Percentiles rank a stretch among this genome's conserved stretches.
These are phyloP conservation scores for Linnemannia exigua DNA, from an alignment of 192 early-diverging fungal species.

Conservation along the genomic window DNA sequence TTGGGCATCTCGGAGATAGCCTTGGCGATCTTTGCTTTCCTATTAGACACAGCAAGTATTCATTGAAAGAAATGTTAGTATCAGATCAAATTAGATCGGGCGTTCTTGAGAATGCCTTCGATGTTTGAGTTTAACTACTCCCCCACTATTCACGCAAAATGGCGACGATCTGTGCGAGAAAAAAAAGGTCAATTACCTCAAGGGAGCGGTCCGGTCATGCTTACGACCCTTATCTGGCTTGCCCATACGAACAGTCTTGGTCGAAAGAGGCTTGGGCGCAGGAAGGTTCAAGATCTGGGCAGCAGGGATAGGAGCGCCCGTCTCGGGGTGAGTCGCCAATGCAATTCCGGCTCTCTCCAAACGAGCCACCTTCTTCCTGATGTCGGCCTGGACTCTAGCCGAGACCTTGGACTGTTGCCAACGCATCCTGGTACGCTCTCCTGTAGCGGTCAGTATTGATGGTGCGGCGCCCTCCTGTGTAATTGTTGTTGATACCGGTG, in stretches of 20 bases:
- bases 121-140: too few relatives aligned
- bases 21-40: slow-evolving; percentile 59
- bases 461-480: slow-evolving; percentile 27
- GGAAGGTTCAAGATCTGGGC: slow-evolving; percentile 43
- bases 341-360: slow-evolving; percentile 44
- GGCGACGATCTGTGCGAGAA: background rate
- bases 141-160: too few relatives aligned
- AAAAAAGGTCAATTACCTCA: slow-evolving; percentile 28
- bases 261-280: slow-evolving; percentile 33
- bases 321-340: slow-evolving; percentile 48
- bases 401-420: slow-evolving; percentile 52
- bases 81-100: background rate
- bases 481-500: slow-evolving; percentile 21
- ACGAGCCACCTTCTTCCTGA: slow-evolving; percentile 49
- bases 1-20: slow-evolving; percentile 62
- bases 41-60: background rate
- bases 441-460: slow-evolving; percentile 49
- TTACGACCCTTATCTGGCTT: slow-evolving; percentile 60
- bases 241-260: slow-evolving; percentile 54
- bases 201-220: slow-evolving; percentile 53
- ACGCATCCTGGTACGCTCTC: slow-evolving; percentile 53
- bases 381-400: slow-evolving; percentile 48
- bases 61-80: background rate
- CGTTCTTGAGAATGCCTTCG: too few relatives aligned
- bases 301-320: slow-evolving; percentile 43